Evolutionary conservation across 768 basidiomycete species (phyloP), one percentile per base, ranked within the genome.

Genomic region (Coprinellus micaceus): DNA sequence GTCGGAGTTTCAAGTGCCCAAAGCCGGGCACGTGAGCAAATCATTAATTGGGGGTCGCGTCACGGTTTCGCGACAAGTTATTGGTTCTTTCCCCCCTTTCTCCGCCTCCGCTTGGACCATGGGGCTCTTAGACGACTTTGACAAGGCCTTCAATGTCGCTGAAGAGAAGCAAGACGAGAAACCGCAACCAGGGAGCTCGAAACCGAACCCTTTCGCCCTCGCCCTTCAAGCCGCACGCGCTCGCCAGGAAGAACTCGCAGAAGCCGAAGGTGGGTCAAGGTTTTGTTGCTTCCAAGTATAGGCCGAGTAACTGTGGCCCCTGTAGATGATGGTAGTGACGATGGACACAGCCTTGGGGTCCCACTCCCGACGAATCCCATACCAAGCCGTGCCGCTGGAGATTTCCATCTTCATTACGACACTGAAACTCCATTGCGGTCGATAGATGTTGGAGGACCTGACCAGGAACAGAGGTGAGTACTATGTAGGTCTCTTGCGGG

Each of bases 371-470:
- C 26, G 37, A 45, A 10, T 26, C 25, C 5, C 45, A 56, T 22
- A 47, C 30, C 47, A 37, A 43, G 24, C 7, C 15, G 3, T 30
- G 45, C 13, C 26, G 54, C 53, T 15, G 67, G 73, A 6, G 68
- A 67, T 21, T 86, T 86, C 60, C 59, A 52, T 17, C 59, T 87
- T 13, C 73, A 76, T 41, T 84, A 83, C 60, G 82, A 85, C 62
- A 25, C 60, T 6, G 77, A 82, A 15, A 76, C 75, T 0, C 78
- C 80, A 2, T 25, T 84, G 1, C 72, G 74, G 24, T 59, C 71
- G 3, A 77, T 86, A 28, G 85, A 87, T 62, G 56, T 78, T 25
- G 85, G 83, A 26, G 85, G 85, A 1, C 68, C 74, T 0, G 84
- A 85, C 63, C 85, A 87, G 61, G 69, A 74, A 47, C 65, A 77